Base-by-base conservation (phyloP, 1,284 basidiomycete genomes). In the Malassezia nana region DNA sequence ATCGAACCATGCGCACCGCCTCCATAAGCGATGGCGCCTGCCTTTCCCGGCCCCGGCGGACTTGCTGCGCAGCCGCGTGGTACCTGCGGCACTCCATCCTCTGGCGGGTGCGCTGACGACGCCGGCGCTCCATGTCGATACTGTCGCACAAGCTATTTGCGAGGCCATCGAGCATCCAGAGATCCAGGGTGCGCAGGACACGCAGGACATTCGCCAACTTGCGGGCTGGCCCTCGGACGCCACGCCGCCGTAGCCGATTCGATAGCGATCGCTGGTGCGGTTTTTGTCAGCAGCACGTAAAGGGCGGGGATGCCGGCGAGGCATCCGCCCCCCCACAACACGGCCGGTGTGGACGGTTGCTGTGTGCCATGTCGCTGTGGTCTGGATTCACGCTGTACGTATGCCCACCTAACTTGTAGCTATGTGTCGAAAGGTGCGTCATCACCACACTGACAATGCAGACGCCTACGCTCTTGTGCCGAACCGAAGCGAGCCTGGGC, bases 111-210 rank as follows among this genome's bases (percentile, higher is more conserved):
- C 85, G 20, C 75, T 92, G 55, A 81, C 81, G 10, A 84, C 85
- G 49, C 87, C 85, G 24, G 90, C 94, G 0, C 83, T 98, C 43
- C 92, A 98, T 70, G 88, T 95, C 24, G 92, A 98, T 66, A 89
- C 92, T 57, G 89, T 98, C 32, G 92, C 86, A 1, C 83, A 85
- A 64, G 89, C 90, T 0, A 81, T 89, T 8, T 83, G 83, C 59
- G 75, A 60, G 2, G 66, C 76, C 4, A 75, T 85, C 50, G 75
- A 72, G 55, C 60, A 58, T 44, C 75, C 75, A 3, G 54, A 33
- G 26, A 50, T 63, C 6, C 46, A 50, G 16, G 69, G 69, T 7
- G 40, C 59, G 25, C 50, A 68, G 24, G 62, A 63, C 24, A 50
- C 57, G 4, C 52, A 59, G 12, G 56, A 49, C 1, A 69, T 72